phyloP scores from a whole-genome alignment of 148 eudicot genomes.

The Chenopodium quinoa region DNA sequence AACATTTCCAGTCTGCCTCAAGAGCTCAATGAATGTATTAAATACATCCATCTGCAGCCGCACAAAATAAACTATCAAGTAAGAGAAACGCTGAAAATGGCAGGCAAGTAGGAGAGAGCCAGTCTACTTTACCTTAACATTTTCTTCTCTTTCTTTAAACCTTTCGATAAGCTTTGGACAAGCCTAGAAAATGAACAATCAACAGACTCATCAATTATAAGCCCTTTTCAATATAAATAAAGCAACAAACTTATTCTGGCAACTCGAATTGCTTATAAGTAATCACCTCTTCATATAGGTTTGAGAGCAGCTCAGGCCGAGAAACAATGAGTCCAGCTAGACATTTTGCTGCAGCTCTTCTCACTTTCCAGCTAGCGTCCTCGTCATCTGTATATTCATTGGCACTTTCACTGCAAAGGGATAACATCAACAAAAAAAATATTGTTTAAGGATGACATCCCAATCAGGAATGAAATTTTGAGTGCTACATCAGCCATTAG shows the following conservation, averaged over 20 bases:
- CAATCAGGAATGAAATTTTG: neutral
- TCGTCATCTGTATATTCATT: constrained; percentile 97
- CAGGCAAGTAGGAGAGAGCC: neutral
- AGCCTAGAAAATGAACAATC: constrained; percentile 47
- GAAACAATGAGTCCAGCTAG: constrained; percentile 87
- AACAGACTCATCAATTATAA: neutral
- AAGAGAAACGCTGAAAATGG: neutral
- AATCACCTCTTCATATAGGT: constrained; percentile 75
- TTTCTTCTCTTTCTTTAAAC: constrained; percentile 94
- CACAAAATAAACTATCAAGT: constrained; percentile 10
- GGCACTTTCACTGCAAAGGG: constrained; percentile 81
- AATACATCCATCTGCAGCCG: constrained; percentile 89
- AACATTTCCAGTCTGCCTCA: constrained; percentile 91
- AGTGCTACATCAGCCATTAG: constrained; percentile 13
- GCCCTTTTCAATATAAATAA: neutral
- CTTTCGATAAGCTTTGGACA: constrained; percentile 95
- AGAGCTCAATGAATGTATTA: constrained; percentile 91
- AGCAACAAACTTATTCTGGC: neutral
- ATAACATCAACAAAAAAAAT: neutral
- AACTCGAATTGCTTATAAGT: neutral
- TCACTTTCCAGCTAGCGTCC: constrained; percentile 98
- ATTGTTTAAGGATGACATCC: neutral
- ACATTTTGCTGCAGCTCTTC: constrained; percentile 99
- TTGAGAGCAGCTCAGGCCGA: constrained; percentile 92
- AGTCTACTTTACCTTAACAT: constrained; percentile 65